A percentile compares a stretch with the other conserved stretches of the same genome.
phyloP scores from a whole-genome alignment of 2,329 filamentous ascomycete genomes.

The Epichloe bromicola region DNA sequence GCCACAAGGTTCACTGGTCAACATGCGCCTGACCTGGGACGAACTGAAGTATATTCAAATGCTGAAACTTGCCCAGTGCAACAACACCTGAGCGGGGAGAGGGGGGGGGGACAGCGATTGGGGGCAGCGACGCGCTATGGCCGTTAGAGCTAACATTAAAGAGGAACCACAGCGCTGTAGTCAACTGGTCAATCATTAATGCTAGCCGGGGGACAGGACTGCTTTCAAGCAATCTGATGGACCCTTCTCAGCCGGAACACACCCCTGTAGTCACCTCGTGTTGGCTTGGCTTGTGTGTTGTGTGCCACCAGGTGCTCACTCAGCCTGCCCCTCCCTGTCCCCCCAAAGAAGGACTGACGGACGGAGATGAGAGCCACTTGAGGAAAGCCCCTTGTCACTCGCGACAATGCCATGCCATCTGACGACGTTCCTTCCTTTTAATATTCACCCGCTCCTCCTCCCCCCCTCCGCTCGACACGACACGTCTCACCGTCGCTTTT shows the following conservation, averaged over 20 bases:
- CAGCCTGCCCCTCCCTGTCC: neutral
- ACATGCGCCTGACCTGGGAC: neutral
- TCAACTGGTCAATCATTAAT: too few relatives aligned
- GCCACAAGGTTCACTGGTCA: neutral
- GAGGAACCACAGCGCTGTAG: neutral
- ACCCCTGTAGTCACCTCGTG: neutral
- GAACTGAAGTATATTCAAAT: neutral
- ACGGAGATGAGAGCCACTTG: neutral
- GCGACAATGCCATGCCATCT: neutral
- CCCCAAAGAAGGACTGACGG: neutral
- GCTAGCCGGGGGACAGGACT: too few relatives aligned
- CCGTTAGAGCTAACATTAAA: too few relatives aligned
- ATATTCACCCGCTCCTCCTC: neutral
- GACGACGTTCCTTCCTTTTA: neutral
- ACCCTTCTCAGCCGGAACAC: neutral
- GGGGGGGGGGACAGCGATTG: too few relatives aligned
- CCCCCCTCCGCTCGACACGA: conserved; percentile 1
- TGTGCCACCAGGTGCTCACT: neutral
- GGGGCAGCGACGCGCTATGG: too few relatives aligned
- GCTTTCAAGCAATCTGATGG: neutral
- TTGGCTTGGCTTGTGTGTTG: neutral
- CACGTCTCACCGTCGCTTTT: conserved; percentile 1
- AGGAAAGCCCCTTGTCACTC: neutral
- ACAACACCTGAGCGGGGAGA: too few relatives aligned
- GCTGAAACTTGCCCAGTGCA: neutral